Conservation (phyloP, 2,329 filamentous ascomycete species). For the Beauveria pseudobassiana region DNA sequence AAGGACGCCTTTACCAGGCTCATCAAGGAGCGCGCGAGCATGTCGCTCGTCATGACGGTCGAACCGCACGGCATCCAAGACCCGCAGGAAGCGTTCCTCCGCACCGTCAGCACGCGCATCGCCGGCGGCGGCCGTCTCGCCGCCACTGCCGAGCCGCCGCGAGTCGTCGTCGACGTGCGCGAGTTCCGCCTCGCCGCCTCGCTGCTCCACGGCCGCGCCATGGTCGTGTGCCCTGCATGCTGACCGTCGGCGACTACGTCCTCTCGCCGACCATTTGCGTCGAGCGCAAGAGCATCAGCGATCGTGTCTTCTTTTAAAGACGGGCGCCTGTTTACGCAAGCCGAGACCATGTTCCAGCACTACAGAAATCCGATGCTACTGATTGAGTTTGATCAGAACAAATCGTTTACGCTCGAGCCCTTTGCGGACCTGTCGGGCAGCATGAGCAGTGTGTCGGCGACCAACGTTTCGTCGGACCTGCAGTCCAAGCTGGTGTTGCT, state of each 20-base stretch:
- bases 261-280: constrained; percentile 86
- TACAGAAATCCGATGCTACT: constrained; percentile 86
- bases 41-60: constrained; percentile 79
- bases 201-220: constrained; percentile 79
- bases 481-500: constrained; percentile 89
- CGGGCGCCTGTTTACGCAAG: constrained; percentile 84
- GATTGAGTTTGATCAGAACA: constrained; percentile 97
- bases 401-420: constrained; percentile 88
- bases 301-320: constrained; percentile 87
- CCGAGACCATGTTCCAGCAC: constrained; percentile 88
- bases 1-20: constrained; percentile 94
- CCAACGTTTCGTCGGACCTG: constrained; percentile 58
- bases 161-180: constrained; percentile 89
- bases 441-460: constrained; percentile 54
- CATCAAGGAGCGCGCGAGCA: constrained; percentile 87
- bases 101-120: constrained; percentile 93
- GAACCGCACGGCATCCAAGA: constrained; percentile 65
- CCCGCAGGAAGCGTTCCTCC: constrained; percentile 83
- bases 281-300: constrained; percentile 87
- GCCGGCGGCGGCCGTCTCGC: constrained; percentile 80
- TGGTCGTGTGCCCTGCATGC: constrained; percentile 84
- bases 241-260: constrained; percentile 95
- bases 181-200: constrained; percentile 88
- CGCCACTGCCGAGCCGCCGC: constrained; percentile 79
- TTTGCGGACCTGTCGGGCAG: constrained; percentile 61